phyloP scores from a whole-genome alignment of 2,329 filamentous ascomycete genomes.

The Talaromyces sp. region DNA sequence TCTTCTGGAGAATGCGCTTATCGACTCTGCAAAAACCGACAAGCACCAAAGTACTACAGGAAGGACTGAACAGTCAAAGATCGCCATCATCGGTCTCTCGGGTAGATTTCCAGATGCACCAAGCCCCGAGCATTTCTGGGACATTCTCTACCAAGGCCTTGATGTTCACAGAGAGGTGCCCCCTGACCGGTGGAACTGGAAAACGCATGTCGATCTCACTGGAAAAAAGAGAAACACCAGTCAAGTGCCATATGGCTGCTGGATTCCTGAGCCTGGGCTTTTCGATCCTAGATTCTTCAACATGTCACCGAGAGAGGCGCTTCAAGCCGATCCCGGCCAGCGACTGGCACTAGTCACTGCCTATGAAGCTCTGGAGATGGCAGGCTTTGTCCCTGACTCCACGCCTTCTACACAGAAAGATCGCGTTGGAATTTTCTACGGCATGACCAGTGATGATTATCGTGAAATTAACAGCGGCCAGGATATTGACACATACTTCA shows the following conservation, averaged over 20 bases:
- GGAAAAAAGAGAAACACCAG: slow-evolving; percentile 33
- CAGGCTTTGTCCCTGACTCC: slow-evolving; percentile 68
- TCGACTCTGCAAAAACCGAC: slow-evolving; percentile 25
- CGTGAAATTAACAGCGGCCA: slow-evolving; percentile 67
- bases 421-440: slow-evolving; percentile 68
- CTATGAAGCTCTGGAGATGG: slow-evolving; percentile 75
- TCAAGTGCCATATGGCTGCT: slow-evolving; percentile 33
- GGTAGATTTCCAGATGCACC: slow-evolving; percentile 67
- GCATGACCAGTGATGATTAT: slow-evolving; percentile 66
- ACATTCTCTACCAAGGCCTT: slow-evolving; percentile 31
- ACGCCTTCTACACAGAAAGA: slow-evolving; percentile 62
- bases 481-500: slow-evolving; percentile 66
- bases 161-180: slow-evolving; percentile 35
- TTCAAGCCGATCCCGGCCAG: slow-evolving; percentile 75
- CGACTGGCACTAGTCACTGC: slow-evolving; percentile 69
- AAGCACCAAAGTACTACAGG: slow-evolving; percentile 27
- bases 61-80: slow-evolving; percentile 32
- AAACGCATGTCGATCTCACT: slow-evolving; percentile 33
- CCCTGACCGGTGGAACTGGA: slow-evolving; percentile 31
- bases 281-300: slow-evolving; percentile 42
- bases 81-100: slow-evolving; percentile 79
- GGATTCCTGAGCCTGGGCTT: slow-evolving; percentile 33
- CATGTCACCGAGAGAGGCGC: slow-evolving; percentile 67
- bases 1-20: slow-evolving; percentile 27
- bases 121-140: slow-evolving; percentile 34